Conservation (phyloP, 768 basidiomycete species). For the Russula foetens region DNA sequence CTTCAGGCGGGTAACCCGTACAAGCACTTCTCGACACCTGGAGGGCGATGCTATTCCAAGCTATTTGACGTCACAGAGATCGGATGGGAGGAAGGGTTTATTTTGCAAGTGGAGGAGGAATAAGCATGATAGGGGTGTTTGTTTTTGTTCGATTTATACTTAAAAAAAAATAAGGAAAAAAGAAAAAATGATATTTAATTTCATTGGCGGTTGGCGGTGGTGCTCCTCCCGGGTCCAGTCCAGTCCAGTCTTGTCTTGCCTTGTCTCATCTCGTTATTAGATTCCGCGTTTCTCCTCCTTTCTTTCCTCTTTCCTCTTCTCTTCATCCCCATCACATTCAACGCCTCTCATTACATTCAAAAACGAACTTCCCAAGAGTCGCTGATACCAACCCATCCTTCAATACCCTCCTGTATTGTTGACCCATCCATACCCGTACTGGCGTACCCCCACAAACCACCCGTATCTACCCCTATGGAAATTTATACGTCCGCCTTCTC, state of each 20-base stretch:
- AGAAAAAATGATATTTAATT: neutral
- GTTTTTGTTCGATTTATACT: too few relatives aligned
- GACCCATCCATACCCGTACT: constrained; percentile 22
- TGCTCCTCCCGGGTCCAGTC: too few relatives aligned
- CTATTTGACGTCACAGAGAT: constrained; percentile 45
- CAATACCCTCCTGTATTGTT: constrained; percentile 20
- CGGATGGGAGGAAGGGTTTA: constrained; percentile 33
- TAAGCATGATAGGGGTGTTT: constrained; percentile 1
- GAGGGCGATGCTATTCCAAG: constrained; percentile 49
- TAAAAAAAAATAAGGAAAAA: neutral
- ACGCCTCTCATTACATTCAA: constrained; percentile 15
- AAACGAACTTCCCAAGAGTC: constrained; percentile 12
- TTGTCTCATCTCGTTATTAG: constrained; percentile 5
- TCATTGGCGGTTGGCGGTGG: too few relatives aligned
- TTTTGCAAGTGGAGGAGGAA: constrained; percentile 1
- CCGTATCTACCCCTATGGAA: constrained; percentile 55
- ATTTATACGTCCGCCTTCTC: constrained; percentile 93
- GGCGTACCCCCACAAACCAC: constrained; percentile 9
- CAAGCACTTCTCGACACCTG: constrained; percentile 53
- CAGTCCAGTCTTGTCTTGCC: neutral
- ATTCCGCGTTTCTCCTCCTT: constrained; percentile 14
- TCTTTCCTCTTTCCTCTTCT: constrained; percentile 9
- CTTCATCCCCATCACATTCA: neutral
- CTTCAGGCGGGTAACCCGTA: constrained; percentile 50
- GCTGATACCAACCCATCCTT: constrained; percentile 18